Evolutionary conservation across 306 rosid species (phyloP).

Genomic region (Echinosophora koreensis): DNA sequence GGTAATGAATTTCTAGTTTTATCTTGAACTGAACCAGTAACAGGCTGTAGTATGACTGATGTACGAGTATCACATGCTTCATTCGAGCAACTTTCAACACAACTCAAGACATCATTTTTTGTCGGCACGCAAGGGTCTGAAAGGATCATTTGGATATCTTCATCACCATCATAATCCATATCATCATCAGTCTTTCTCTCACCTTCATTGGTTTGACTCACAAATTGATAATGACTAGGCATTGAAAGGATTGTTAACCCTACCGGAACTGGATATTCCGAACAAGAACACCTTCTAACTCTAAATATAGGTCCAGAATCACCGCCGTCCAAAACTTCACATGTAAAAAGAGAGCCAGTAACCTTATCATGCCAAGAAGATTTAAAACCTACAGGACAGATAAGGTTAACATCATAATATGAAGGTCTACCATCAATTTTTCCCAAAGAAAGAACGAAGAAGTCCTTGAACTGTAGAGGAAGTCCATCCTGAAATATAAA

Average conservation of each 20-base stretch:
- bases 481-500: constrained; percentile 77
- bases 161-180: constrained; percentile 58
- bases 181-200: constrained; percentile 47
- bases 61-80: constrained; percentile 50
- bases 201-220: constrained; percentile 54
- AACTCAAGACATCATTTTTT: constrained; percentile 77
- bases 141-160: constrained; percentile 71
- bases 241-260: constrained; percentile 70
- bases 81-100: constrained; percentile 58
- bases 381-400: constrained; percentile 83
- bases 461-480: constrained; percentile 92
- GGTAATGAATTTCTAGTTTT: constrained; percentile 48
- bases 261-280: constrained; percentile 62
- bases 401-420: constrained; percentile 69
- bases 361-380: constrained; percentile 95
- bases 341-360: constrained; percentile 85
- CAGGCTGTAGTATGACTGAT: constrained; percentile 49
- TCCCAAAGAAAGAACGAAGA: constrained; percentile 87
- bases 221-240: constrained; percentile 52
- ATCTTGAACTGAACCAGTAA: constrained; percentile 46
- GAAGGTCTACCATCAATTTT: constrained; percentile 81
- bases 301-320: constrained; percentile 89
- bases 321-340: constrained; percentile 89
- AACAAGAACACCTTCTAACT: constrained; percentile 82
- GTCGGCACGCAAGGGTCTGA: constrained; percentile 68